phyloP scores from a whole-genome alignment of 2,329 filamentous ascomycete genomes.

The Colletotrichum scovillei region DNA sequence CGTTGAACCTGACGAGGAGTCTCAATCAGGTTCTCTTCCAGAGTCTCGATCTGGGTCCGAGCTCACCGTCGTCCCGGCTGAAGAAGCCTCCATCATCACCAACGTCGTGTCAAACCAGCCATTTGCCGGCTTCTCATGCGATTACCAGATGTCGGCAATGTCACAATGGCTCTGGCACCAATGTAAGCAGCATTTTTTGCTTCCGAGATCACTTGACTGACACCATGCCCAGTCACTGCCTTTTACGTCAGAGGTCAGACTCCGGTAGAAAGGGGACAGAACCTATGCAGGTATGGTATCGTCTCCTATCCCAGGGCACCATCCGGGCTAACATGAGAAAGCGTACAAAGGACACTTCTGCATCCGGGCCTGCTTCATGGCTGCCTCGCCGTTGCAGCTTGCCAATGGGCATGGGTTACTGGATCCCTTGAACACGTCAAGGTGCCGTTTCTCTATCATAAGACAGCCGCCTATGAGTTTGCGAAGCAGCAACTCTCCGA shows the following conservation, averaged over 20 bases:
- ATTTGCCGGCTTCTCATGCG: conserved; percentile 32
- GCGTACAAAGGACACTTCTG: conserved; percentile 55
- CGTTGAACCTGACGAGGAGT: not conserved
- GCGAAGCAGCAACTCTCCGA: conserved; percentile 55
- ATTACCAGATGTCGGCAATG: conserved; percentile 45
- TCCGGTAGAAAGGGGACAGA: conserved; percentile 48
- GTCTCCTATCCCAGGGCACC: not conserved
- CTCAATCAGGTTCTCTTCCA: conserved; percentile 14
- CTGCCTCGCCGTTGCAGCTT: conserved; percentile 56
- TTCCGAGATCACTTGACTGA: not conserved
- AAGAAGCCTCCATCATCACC: conserved; percentile 10
- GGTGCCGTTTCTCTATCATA: conserved; percentile 58
- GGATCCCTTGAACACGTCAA: conserved; percentile 57
- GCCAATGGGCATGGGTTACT: conserved; percentile 59
- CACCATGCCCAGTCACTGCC: conserved; percentile 47
- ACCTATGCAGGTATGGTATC: conserved; percentile 47
- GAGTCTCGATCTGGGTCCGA: conserved; percentile 36
- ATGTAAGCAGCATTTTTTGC: conserved; percentile 40
- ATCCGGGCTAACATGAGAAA: conserved; percentile 38
- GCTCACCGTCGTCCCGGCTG: not conserved
- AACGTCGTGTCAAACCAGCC: conserved; percentile 32
- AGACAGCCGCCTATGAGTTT: conserved; percentile 58
- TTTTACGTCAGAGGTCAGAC: conserved; percentile 54
- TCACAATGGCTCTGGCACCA: conserved; percentile 50
- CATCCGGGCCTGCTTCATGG: conserved; percentile 59